phyloP scores from a whole-genome alignment of 345 rosid genomes.

The Leavenworthia alabamica region DNA sequence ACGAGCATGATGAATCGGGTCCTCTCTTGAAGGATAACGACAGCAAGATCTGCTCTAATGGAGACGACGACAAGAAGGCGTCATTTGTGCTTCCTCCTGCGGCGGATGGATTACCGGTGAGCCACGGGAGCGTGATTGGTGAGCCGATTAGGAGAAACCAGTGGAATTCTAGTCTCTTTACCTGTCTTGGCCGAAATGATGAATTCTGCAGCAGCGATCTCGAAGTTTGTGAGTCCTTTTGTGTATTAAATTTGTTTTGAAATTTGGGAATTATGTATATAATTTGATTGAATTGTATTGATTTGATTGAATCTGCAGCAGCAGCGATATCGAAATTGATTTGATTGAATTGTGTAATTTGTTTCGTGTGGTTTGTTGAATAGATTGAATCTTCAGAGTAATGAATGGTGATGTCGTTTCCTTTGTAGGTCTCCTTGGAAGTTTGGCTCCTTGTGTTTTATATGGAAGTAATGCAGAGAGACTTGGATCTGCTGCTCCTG shows the following conservation, averaged over 20 bases:
- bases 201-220: constrained; percentile 98
- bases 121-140: constrained; percentile 74
- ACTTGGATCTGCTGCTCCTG: constrained; percentile 58
- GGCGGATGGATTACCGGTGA: constrained; percentile 62
- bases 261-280: neutral
- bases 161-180: constrained; percentile 63
- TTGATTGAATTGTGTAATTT: neutral
- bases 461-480: constrained; percentile 90
- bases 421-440: constrained; percentile 76
- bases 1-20: constrained; percentile 49
- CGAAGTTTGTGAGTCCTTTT: constrained; percentile 79
- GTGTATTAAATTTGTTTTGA: neutral
- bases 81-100: constrained; percentile 13
- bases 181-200: constrained; percentile 85
- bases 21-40: constrained; percentile 55
- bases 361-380: neutral
- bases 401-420: neutral
- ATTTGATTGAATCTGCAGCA: no score
- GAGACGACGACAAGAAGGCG: constrained; percentile 12
- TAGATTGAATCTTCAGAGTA: neutral
- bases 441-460: constrained; percentile 76
- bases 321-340: neutral
- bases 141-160: constrained; percentile 70
- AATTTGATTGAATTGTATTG: neutral
- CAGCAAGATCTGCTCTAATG: constrained; percentile 29